Evolutionary conservation across 2,329 filamentous ascomycete genomes (phyloP), one percentile per base, ranked within the genome.

Genomic region (Pyrenochaeta sp.): DNA sequence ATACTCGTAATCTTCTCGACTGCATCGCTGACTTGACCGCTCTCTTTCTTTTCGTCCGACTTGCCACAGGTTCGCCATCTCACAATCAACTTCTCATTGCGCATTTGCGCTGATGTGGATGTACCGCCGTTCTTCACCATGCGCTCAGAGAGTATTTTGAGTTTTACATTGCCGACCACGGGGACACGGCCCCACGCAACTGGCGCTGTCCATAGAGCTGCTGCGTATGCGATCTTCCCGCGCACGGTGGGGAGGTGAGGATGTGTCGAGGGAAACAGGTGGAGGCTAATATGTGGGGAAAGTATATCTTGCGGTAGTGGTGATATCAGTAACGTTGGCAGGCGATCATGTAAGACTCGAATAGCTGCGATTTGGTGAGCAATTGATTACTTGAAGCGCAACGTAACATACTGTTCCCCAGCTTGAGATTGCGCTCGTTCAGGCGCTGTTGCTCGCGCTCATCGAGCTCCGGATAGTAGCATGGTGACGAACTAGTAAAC

Each of bases 151-250:
- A 96, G 77, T 46, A 99, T 95, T 66, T 91, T 87, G 10, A 99
- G 84, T 64, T 87, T 88, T 39, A 97, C 91, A 68, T 97, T 96
- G 62, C 94, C 93, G 29, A 97, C 85, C 17, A 98, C 86, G 2
- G 95, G 95, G 1, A 99, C 84, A 23, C 91, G 87, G 68, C 96
- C 96, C 95, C 95, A 99, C 27, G 93, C 94, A 45, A 99, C 89
- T 0, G 95, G 95, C 0, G 93, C 92, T 0, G 95, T 97, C 93
- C 93, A 98, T 32, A 99, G 82, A 2, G 95, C 95, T 15, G 95
- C 94, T 31, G 90, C 90, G 75, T 99, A 99, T 42, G 92, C 90
- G 31, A 97, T 90, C 41, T 90, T 87, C 46, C 95, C 95, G 23
- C 91, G 91, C 35, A 98, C 95, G n/a, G 87, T 90, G 30, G 95